A percentile compares a stretch with the other conserved stretches of the same genome.
These are phyloP conservation scores for Buxus sempervirens DNA, from an alignment of 164 flowering plant genomes.

Conservation along the genomic window DNA sequence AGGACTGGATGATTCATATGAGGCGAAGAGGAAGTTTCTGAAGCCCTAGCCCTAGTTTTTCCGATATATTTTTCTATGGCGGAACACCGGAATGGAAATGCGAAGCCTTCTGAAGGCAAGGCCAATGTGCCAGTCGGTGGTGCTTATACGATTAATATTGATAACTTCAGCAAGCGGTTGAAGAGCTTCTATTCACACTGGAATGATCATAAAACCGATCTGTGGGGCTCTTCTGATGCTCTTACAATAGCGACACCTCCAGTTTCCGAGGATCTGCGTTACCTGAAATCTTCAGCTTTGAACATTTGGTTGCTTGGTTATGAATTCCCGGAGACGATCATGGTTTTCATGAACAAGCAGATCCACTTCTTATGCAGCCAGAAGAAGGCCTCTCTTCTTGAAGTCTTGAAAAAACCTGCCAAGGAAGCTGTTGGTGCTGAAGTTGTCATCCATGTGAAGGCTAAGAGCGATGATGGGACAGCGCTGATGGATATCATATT, in stretches of 20 bases:
- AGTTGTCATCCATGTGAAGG: conserved; percentile 53
- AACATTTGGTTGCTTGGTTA: conserved; percentile 28
- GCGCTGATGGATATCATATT: conserved; percentile 39
- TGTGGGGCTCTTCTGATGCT: conserved; percentile 40
- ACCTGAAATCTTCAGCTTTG: conserved; percentile 27
- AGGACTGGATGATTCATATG: background rate
- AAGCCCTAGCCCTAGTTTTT: too few relatives aligned
- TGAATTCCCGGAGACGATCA: conserved; percentile 31
- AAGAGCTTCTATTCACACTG: conserved; percentile 41
- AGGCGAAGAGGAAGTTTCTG: background rate
- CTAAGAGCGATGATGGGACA: conserved; percentile 40
- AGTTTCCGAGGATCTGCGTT: conserved; percentile 46
- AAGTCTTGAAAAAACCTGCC: conserved; percentile 38
- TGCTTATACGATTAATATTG: conserved; percentile 25
- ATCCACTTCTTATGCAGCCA: conserved; percentile 34
- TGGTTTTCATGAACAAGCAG: conserved; percentile 25
- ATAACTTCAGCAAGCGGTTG: conserved; percentile 33
- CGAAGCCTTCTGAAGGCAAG: conserved; percentile 9
- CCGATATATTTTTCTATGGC: conserved; percentile 10
- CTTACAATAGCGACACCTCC: conserved; percentile 56
- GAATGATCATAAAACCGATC: conserved; percentile 28
- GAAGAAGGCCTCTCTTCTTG: conserved; percentile 52
- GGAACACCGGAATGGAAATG: conserved; percentile 21
- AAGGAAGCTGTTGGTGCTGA: conserved; percentile 37
- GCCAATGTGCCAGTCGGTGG: conserved; percentile 11